Evolutionary conservation across 345 rosid genomes (phyloP), one percentile per base, ranked within the genome.

Genomic region (Aquilaria sinensis): DNA sequence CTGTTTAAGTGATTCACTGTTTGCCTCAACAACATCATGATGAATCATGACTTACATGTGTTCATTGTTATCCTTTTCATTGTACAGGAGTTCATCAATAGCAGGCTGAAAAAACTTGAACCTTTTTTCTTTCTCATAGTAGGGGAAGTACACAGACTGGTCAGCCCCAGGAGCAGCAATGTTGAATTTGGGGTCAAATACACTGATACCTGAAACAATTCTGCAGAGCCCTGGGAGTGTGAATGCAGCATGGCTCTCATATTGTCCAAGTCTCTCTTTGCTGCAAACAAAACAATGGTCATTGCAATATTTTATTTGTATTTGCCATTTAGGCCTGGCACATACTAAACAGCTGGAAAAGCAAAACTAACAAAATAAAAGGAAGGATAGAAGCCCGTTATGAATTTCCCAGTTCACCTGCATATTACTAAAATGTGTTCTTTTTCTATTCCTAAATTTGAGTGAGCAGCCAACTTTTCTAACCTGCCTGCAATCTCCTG

Each of bases 401-500:
- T 53, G 3, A 16, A 23, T 23, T 23, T 23, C 23, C 23, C 23
- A 23, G 23, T 23, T 23, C 23, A 23, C 23, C 23, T 23, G 23
- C 23, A 23, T 23, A 23, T 23, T 23, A 23, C 23, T 23, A 23
- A 23, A 23, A 23, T 23, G 23, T 23, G 23, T 23, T 23, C 23
- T 23, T 23, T 23, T 23, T 23, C 23, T 23, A 23, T 23, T 23
- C 23, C 23, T 23, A 23, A 23, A 23, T 23, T 23, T 23, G 23
- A 23, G 23, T 23, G 23, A 23, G 23, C 23, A 23, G 23, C 29
- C 2, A n/a, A 11, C 6, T 57, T 30, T 53, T 53, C 51, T 60
- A 61, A 80, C 96, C 86, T 83, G 79, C 96, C 95, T 9, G 92
- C 86, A 7, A 89, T 89, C 65, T 89, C 96, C 67, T 89, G 90